phyloP scores from a whole-genome alignment of 1,139 yeast species.

The Sugiyamaella grinbergsii region DNA sequence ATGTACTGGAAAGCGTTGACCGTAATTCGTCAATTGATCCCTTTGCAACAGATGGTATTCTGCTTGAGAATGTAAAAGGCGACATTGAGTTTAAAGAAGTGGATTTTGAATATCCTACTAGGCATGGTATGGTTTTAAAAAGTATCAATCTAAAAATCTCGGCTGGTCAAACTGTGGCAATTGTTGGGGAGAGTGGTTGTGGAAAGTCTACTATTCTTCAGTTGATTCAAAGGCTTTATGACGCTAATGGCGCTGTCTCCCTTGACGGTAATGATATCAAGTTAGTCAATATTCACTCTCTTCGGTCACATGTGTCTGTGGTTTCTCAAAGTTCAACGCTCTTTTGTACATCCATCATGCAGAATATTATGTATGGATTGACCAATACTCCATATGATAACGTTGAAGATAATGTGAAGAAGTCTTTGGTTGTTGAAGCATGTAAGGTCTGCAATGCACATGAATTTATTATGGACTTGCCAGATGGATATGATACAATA shows the following conservation, averaged over 20 bases:
- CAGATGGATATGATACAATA: constrained; percentile 52
- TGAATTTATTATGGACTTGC: constrained; percentile 44
- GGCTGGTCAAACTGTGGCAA: constrained; percentile 79
- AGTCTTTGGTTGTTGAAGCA: constrained; percentile 41
- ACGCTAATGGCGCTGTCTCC: constrained; percentile 59
- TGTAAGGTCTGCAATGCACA: constrained; percentile 47
- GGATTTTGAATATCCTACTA: constrained; percentile 79
- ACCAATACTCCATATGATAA: constrained; percentile 57
- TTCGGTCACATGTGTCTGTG: constrained; percentile 73
- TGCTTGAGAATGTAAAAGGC: constrained; percentile 45
- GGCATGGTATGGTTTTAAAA: constrained; percentile 70
- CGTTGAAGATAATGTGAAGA: constrained; percentile 40
- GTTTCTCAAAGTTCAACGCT: constrained; percentile 90
- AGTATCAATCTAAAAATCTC: constrained; percentile 61
- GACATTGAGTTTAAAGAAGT: constrained; percentile 66
- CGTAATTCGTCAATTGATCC: constrained; percentile 46
- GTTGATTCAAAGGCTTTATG: constrained; percentile 69
- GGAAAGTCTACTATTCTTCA: constrained; percentile 88
- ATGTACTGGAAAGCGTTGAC: constrained; percentile 48
- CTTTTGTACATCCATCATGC: constrained; percentile 74
- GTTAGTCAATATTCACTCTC: constrained; percentile 67
- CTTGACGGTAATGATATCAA: constrained; percentile 69
- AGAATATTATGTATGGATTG: constrained; percentile 75
- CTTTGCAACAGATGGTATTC: constrained; percentile 38
- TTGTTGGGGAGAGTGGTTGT: constrained; percentile 90